Percentiles rank a stretch among this genome's conserved stretches.
Evolutionary conservation across 257 asterid species (phyloP).

Genomic region (Solanum clarkiae): DNA sequence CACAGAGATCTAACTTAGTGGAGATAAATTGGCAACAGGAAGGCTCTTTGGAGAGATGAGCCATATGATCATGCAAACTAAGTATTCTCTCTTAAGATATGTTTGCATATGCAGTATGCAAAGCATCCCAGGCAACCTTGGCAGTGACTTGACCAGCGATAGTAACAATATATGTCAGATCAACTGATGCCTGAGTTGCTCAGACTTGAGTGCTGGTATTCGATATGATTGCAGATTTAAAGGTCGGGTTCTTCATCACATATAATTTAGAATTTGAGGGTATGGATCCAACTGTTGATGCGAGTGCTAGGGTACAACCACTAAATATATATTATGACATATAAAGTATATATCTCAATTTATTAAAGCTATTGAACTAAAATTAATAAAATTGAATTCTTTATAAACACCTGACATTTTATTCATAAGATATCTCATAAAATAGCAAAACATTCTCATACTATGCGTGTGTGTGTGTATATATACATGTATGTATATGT

Average conservation of each 20-base stretch:
- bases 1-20: not conserved
- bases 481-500: too few species aligned
- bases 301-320: not conserved
- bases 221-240: too few species aligned
- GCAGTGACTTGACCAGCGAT: not conserved
- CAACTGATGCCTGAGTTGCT: not conserved
- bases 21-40: not conserved
- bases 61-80: not conserved
- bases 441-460: not conserved
- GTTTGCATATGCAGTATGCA: not conserved
- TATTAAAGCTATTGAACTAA: not conserved
- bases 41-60: not conserved
- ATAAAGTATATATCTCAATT: not conserved
- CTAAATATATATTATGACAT: too few species aligned
- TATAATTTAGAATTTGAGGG: not conserved
- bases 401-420: not conserved
- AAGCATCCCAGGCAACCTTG: not conserved
- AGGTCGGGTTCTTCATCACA: not conserved
- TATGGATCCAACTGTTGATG: not conserved
- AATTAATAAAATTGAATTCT: too few species aligned
- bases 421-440: not conserved
- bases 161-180: not conserved
- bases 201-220: not conserved
- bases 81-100: not conserved
- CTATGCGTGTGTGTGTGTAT: not conserved